phyloP scores from a whole-genome alignment of 2,329 filamentous ascomycete species.

The Penicillium sp. region DNA sequence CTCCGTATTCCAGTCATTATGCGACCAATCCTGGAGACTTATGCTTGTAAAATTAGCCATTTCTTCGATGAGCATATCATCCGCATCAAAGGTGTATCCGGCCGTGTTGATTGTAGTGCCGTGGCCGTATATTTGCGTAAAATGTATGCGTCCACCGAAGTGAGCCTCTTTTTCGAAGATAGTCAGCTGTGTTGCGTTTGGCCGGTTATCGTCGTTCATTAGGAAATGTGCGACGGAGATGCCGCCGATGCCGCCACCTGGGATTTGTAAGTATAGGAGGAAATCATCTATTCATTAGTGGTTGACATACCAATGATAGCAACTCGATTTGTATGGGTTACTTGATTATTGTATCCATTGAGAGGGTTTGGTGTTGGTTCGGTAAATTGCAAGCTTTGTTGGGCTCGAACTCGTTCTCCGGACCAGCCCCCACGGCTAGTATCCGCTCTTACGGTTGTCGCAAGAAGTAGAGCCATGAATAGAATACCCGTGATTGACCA shows the following conservation, averaged over 20 bases:
- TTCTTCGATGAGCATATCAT: neutral
- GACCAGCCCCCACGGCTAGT: too few relatives aligned
- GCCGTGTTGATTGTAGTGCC: neutral
- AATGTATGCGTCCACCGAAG: constrained; percentile 4
- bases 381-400: too few relatives aligned
- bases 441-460: neutral
- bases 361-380: neutral
- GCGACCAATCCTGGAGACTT: neutral
- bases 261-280: neutral
- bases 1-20: neutral
- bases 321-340: neutral
- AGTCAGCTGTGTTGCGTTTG: neutral
- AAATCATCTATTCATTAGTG: neutral
- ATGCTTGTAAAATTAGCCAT: neutral
- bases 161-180: constrained; percentile 9
- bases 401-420: too few relatives aligned
- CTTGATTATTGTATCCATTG: too few relatives aligned
- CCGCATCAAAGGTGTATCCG: neutral
- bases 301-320: neutral
- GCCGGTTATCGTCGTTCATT: neutral
- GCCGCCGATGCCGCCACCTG: constrained; percentile 5
- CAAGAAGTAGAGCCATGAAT: neutral
- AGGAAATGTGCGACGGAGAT: constrained; percentile 3
- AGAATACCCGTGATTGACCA: neutral
- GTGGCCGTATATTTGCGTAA: neutral